Evolutionary conservation across 495 filamentous ascomycete species (phyloP).

Genomic region (Cudoniella acicularis): DNA sequence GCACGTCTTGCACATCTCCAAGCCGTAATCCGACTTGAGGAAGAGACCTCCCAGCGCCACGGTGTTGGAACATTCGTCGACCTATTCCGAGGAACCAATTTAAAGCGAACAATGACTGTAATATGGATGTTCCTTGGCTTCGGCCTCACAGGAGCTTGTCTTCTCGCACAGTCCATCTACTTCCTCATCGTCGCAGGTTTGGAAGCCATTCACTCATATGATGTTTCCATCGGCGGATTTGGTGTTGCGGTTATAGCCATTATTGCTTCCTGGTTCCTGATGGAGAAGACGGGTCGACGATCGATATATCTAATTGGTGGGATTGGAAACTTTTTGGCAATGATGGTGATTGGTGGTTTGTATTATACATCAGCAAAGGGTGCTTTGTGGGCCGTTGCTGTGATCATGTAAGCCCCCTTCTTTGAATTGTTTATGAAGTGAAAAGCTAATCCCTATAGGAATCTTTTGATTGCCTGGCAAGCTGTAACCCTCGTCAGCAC

Average conservation of each 20-base stretch:
- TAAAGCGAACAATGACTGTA: conserved; percentile 29
- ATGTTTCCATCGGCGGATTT: conserved; percentile 36
- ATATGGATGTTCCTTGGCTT: conserved; percentile 25
- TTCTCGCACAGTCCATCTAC: conserved; percentile 28
- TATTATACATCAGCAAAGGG: conserved; percentile 27
- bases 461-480: conserved; percentile 15
- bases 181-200: conserved; percentile 30
- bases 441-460: conserved; percentile 3
- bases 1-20: conserved; percentile 15
- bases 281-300: conserved; percentile 13
- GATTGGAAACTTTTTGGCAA: background rate
- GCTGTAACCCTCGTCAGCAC: conserved; percentile 2
- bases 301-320: conserved; percentile 12
- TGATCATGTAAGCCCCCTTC: conserved; percentile 7
- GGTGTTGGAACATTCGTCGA: conserved; percentile 19
- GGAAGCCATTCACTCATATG: conserved; percentile 39
- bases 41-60: conserved; percentile 18
- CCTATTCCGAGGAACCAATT: conserved; percentile 23
- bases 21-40: conserved; percentile 21
- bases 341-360: conserved; percentile 13
- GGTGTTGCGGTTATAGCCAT: conserved; percentile 29
- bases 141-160: conserved; percentile 22
- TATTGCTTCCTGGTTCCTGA: conserved; percentile 34
- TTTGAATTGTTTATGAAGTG: background rate
- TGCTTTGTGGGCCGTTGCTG: conserved; percentile 27